Percentiles rank a stretch among this genome's conserved stretches.
Evolutionary conservation across 306 rosid species (phyloP).

Genomic region (Cicer arietinum): DNA sequence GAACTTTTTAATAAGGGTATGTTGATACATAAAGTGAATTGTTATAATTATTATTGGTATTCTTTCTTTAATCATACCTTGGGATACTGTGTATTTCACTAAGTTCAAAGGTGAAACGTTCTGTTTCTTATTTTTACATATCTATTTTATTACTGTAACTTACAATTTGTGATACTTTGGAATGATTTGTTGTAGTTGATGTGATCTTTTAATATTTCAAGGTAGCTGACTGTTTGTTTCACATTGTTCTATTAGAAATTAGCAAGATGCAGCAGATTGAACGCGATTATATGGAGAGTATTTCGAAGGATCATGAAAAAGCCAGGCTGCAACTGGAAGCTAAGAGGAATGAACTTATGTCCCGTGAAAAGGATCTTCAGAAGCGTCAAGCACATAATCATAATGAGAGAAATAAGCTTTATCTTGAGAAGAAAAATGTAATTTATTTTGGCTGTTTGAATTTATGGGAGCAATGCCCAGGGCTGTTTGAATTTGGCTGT

Average conservation of each 20-base stretch:
- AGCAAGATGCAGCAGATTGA: slow-evolving; percentile 50
- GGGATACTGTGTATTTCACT: not conserved
- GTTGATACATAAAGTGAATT: slow-evolving; percentile 19
- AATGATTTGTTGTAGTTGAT: slow-evolving; percentile 13
- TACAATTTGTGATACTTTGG: slow-evolving; percentile 2
- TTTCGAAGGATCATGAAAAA: slow-evolving; percentile 56
- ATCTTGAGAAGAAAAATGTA: slow-evolving; percentile 64
- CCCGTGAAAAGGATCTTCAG: slow-evolving; percentile 56
- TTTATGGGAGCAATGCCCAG: slow-evolving; percentile 6
- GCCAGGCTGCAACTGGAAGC: slow-evolving; percentile 52
- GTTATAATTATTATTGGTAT: slow-evolving; percentile 12
- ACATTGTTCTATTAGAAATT: slow-evolving; percentile 52
- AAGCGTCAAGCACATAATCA: slow-evolving; percentile 57
- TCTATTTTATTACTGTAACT: slow-evolving; percentile 18
- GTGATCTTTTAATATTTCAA: slow-evolving; percentile 26
- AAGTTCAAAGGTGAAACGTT: slow-evolving; percentile 12
- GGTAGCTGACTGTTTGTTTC: slow-evolving; percentile 38
- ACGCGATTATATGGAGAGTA: slow-evolving; percentile 40
- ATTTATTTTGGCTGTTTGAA: slow-evolving; percentile 9
- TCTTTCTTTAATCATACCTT: not conserved
- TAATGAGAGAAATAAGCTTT: slow-evolving; percentile 58
- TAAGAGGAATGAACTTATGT: slow-evolving; percentile 55
- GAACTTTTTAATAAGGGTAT: slow-evolving; percentile 59
- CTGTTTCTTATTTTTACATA: slow-evolving; percentile 18
- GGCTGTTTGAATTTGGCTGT: not conserved